Percentiles rank a stretch among this genome's conserved stretches.
Conservation (phyloP, 1,284 basidiomycete genomes). For the Agaricales sp. region DNA sequence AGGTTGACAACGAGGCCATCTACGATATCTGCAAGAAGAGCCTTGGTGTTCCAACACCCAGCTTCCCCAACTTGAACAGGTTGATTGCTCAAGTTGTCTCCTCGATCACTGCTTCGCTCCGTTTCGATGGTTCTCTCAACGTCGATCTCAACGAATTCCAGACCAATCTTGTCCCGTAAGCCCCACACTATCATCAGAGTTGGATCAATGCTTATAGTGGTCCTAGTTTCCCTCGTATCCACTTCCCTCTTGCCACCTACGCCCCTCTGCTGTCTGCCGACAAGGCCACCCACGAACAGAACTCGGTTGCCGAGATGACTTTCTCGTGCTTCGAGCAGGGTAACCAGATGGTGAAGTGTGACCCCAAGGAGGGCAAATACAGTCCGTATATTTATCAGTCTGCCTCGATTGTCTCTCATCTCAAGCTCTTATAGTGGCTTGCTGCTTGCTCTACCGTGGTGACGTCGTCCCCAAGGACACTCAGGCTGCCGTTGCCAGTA, state of each 20-base stretch:
- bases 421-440: conserved; percentile 51
- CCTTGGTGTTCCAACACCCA: conserved; percentile 79
- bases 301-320: conserved; percentile 97
- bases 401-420: conserved; percentile 8
- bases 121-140: conserved; percentile 97
- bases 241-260: conserved; percentile 96
- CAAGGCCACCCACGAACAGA: conserved; percentile 91
- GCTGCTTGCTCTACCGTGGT: conserved; percentile 85
- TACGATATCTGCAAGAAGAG: conserved; percentile 99
- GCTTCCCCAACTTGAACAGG: conserved; percentile 93
- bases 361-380: conserved; percentile 95
- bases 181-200: conserved; percentile 12
- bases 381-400: conserved; percentile 40
- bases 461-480: conserved; percentile 98
- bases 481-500: conserved; percentile 85
- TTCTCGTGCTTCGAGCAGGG: conserved; percentile 96
- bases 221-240: conserved; percentile 86
- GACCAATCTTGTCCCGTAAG: conserved; percentile 92
- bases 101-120: conserved; percentile 92
- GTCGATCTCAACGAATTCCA: conserved; percentile 99
- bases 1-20: conserved; percentile 97
- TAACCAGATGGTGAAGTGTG: conserved; percentile 99
- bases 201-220: conserved; percentile 8
- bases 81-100: conserved; percentile 98
- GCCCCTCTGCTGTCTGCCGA: conserved; percentile 88